Evolutionary conservation across 768 basidiomycete genomes (phyloP).

Genomic region (Hemileccinum rubropunctum): DNA sequence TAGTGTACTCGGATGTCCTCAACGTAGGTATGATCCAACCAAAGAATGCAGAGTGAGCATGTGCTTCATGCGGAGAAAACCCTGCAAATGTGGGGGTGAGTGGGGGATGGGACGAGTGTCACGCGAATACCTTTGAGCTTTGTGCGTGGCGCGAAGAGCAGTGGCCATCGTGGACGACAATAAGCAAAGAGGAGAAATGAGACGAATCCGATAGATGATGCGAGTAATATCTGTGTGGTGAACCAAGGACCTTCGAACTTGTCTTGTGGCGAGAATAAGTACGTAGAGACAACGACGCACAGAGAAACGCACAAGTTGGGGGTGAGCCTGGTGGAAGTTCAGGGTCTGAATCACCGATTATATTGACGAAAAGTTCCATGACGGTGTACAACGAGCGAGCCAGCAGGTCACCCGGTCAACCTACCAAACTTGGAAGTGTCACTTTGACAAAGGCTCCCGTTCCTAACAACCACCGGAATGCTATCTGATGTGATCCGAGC

Average conservation of each 20-base stretch:
- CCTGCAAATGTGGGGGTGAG: conserved; percentile 44
- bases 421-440: too few relatives aligned
- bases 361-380: conserved; percentile 21
- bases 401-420: not conserved
- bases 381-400: not conserved
- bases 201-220: conserved; percentile 68
- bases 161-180: conserved; percentile 81
- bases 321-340: conserved; percentile 61
- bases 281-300: not conserved
- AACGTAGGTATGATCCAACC: conserved; percentile 97
- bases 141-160: conserved; percentile 90
- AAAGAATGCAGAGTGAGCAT: conserved; percentile 83
- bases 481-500: too few relatives aligned
- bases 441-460: conserved; percentile 18
- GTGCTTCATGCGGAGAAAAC: conserved; percentile 92
- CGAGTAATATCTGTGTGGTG: conserved; percentile 81
- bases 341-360: conserved; percentile 34
- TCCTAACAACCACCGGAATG: conserved; percentile 15
- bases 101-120: not conserved
- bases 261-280: conserved; percentile 37
- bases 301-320: conserved; percentile 50
- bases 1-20: conserved; percentile 84
- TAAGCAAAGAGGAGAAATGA: conserved; percentile 90
- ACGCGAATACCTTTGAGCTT: conserved; percentile 78
- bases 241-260: conserved; percentile 96